Evolutionary conservation across 129 eudicot species (phyloP).

Genomic region (Arctium lappa): DNA sequence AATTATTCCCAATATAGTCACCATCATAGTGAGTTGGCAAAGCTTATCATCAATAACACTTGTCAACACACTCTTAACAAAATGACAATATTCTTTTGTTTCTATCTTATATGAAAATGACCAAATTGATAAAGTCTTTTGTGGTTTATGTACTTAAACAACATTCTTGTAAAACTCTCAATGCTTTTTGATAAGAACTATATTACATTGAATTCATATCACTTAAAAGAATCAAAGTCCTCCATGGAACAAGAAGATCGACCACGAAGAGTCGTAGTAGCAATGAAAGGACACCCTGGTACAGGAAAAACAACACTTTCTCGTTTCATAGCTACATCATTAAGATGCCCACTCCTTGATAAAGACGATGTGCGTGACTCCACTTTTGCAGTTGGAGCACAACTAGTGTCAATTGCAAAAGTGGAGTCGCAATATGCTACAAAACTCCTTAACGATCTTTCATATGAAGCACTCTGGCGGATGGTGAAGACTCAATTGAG

Average conservation of each 20-base stretch:
- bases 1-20: background rate
- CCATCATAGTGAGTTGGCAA: conserved; percentile 13
- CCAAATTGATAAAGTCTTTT: background rate
- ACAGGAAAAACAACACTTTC: conserved; percentile 70
- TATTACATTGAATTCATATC: background rate
- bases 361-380: conserved; percentile 63
- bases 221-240: background rate
- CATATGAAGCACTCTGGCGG: conserved; percentile 56
- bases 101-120: background rate
- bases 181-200: background rate
- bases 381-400: conserved; percentile 35
- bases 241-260: conserved; percentile 22
- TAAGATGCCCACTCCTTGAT: conserved; percentile 63
- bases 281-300: conserved; percentile 92
- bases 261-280: conserved; percentile 32
- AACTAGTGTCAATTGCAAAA: background rate
- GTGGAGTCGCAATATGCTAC: background rate
- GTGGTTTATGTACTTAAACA: background rate
- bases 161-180: background rate
- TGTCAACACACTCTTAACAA: background rate
- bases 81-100: background rate
- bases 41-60: conserved; percentile 24
- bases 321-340: conserved; percentile 43
- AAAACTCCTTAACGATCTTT: conserved; percentile 48
- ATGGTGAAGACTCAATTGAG: conserved; percentile 48